phyloP scores from a whole-genome alignment of 768 basidiomycete genomes.

The Hortiboletus campestris region DNA sequence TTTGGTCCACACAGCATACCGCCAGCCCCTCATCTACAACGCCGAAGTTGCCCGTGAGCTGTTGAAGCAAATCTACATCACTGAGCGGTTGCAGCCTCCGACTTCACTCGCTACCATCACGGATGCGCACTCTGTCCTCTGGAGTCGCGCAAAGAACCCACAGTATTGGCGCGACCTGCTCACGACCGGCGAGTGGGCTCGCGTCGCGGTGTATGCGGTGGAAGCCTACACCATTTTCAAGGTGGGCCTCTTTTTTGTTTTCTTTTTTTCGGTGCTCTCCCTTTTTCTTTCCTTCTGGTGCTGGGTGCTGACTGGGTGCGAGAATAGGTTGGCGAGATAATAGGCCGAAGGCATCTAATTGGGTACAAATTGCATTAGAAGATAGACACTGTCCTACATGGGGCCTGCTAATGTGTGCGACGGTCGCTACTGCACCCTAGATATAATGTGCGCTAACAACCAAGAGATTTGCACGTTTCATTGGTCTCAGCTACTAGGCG shows the following conservation, averaged over 20 bases:
- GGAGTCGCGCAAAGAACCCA: conserved; percentile 54
- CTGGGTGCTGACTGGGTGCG: background rate
- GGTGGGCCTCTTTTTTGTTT: conserved; percentile 37
- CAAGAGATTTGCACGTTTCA: conserved; percentile 4
- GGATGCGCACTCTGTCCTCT: conserved; percentile 63
- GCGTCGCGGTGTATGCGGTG: conserved; percentile 70
- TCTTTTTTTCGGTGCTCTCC: background rate
- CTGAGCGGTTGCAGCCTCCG: conserved; percentile 65
- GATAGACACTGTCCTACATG: background rate
- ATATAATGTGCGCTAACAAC: conserved; percentile 3
- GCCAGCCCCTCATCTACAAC: conserved; percentile 77
- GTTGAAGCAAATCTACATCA: conserved; percentile 68
- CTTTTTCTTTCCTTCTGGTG: background rate
- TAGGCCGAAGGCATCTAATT: conserved; percentile 75
- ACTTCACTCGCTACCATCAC: conserved; percentile 50
- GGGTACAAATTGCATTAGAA: conserved; percentile 70
- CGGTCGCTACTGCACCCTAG: conserved; percentile 7
- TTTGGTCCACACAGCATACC: conserved; percentile 51
- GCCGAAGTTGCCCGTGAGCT: conserved; percentile 73
- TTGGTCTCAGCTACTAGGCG: background rate
- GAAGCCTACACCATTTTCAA: conserved; percentile 93
- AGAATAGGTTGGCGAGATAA: conserved; percentile 78
- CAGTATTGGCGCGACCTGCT: conserved; percentile 61
- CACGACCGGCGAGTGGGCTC: conserved; percentile 62
- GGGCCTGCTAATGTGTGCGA: background rate